Evolutionary conservation across 2,329 filamentous ascomycete species (phyloP).

Genomic region (Paecilomyces fulvus): DNA sequence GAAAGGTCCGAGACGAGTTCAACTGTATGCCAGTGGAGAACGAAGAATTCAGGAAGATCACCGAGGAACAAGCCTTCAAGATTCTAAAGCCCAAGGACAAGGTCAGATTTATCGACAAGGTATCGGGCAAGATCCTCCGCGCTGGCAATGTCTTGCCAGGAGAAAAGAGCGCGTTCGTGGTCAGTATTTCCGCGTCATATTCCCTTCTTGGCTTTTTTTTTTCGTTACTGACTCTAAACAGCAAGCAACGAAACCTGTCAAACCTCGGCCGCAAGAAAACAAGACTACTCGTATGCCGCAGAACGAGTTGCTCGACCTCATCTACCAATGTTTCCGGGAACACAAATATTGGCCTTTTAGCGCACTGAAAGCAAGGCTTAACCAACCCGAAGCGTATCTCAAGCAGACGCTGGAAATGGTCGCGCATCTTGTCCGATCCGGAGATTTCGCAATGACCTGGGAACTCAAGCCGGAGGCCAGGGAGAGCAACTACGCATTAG

Average conservation of each 20-base stretch:
- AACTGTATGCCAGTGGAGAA: constrained; percentile 66
- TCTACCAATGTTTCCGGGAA: constrained; percentile 74
- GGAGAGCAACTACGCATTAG: constrained; percentile 40
- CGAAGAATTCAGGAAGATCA: constrained; percentile 56
- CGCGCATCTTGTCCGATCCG: constrained; percentile 72
- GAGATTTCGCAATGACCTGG: constrained; percentile 79
- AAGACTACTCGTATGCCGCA: constrained; percentile 87
- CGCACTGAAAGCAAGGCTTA: constrained; percentile 64
- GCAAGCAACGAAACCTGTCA: constrained; percentile 47
- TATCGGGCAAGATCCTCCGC: constrained; percentile 46
- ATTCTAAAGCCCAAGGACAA: constrained; percentile 53
- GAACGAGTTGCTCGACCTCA: constrained; percentile 75
- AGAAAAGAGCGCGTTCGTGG: constrained; percentile 35
- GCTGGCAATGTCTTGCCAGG: constrained; percentile 46
- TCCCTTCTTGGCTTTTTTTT: constrained; percentile 2
- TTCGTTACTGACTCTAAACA: constrained; percentile 14
- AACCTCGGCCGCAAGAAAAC: constrained; percentile 53
- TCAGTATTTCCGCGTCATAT: constrained; percentile 16
- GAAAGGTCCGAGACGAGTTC: constrained; percentile 66
- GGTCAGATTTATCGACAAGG: constrained; percentile 42
- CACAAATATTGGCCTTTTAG: constrained; percentile 95
- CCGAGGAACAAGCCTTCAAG: constrained; percentile 50
- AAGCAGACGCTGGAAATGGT: constrained; percentile 77
- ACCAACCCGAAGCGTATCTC: constrained; percentile 89
- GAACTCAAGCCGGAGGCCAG: constrained; percentile 65